Base-by-base conservation (phyloP, 305 asterid genomes). In the Ilex paraguariensis region DNA sequence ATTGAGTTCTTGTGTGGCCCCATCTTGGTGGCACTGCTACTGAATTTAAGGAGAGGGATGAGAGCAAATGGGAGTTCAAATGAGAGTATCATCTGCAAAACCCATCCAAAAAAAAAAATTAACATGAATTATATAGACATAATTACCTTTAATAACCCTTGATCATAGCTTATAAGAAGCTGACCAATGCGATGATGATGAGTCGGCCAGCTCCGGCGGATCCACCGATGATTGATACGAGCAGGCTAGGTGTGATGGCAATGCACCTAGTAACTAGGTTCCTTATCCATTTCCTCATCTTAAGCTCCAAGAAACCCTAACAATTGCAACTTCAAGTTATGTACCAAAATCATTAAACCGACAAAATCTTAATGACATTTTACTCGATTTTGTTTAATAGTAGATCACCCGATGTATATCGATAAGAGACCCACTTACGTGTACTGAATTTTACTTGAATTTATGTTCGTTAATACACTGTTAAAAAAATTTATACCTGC, bases 171-270 rank as follows among this genome's bases (percentile, higher is more conserved):
- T 36, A 36, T 36, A 36, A 36, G 42, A 36, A 31, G 74, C 91
- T 40, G 50, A 93, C 97, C 66, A 96, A 93, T 66, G 97, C 99
- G 13, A 93, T 90, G 70, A 91, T 79, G 66, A 93, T 93, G 14
- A 93, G 80, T 40, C 87, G 84, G 12, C 96, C 97, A 6, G 99
- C 95, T 56, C 94, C 95, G 0, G 95, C 73, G 36, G 99, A 63
- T 52, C 99, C 99, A 62, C 97, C 97, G 36, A 93, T 87, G 7
- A 86, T 81, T 9, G 97, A 79, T 50, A 90, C 96, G 44, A 90
- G n/a, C 44, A 93, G 79, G 72, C 99, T 93, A 2, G 97, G 99
- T 21, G 88, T 64, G 67, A 93, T 93, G n/a, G 97, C 99, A 30
- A 93, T 81, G 72, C 83, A 73, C 73, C 99, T 80, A 50, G 99